Conservation (phyloP, 1,284 basidiomycete genomes). For the Moesziomyces sp. region DNA sequence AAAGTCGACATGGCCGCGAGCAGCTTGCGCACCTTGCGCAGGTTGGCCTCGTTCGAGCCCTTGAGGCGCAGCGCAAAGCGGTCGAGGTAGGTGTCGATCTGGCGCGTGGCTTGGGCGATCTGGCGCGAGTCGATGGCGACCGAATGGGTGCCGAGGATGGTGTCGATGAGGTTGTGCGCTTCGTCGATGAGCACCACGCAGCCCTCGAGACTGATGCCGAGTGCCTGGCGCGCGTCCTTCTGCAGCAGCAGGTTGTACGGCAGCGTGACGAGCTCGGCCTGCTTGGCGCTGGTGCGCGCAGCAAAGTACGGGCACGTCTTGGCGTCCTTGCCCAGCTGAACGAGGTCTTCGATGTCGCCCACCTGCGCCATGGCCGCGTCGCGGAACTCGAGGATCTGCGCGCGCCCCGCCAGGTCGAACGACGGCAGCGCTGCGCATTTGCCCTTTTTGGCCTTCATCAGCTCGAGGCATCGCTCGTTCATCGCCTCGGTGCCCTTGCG, state of each 20-base stretch:
- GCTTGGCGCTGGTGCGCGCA: conserved; percentile 83
- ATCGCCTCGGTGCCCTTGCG: conserved; percentile 75
- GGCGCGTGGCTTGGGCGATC: conserved; percentile 77
- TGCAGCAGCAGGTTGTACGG: conserved; percentile 94
- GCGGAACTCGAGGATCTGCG: conserved; percentile 82
- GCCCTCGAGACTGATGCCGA: conserved; percentile 80
- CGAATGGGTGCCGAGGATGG: conserved; percentile 86
- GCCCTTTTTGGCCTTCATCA: conserved; percentile 72
- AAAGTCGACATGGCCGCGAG: conserved; percentile 41
- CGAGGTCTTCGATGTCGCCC: conserved; percentile 94
- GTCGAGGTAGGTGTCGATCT: conserved; percentile 81
- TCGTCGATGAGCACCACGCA: conserved; percentile 90
- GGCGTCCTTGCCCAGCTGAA: conserved; percentile 75
- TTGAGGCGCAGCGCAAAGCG: conserved; percentile 83
- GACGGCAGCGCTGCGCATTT: conserved; percentile 81
- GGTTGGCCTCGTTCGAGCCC: conserved; percentile 79
- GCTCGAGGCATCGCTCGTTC: conserved; percentile 90
- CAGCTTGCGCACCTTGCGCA: conserved; percentile 75
- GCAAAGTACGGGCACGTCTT: conserved; percentile 93
- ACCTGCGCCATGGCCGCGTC: conserved; percentile 83
- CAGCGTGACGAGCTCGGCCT: conserved; percentile 90
- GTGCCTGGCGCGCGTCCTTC: conserved; percentile 82
- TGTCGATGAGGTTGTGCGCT: conserved; percentile 82
- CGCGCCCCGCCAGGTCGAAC: conserved; percentile 59
- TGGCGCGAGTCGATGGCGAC: conserved; percentile 75